These are phyloP conservation scores for Saturnispora saitoi DNA, from an alignment of 805 yeast genomes.

Conservation along the genomic window DNA sequence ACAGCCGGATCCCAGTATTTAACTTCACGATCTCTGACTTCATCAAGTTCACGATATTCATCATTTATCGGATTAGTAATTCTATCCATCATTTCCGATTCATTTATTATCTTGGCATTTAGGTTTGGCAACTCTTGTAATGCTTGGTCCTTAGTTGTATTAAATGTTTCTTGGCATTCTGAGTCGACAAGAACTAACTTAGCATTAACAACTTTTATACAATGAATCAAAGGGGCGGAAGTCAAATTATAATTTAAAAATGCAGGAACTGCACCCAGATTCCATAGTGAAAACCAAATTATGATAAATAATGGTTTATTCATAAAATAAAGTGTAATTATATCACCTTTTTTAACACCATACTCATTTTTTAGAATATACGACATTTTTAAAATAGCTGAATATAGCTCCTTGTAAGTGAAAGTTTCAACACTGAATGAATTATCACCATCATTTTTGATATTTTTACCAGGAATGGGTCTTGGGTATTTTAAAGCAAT, in stretches of 20 bases:
- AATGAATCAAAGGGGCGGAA: slow-evolving; percentile 71
- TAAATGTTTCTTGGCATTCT: slow-evolving; percentile 39
- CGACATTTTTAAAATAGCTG: slow-evolving; percentile 56
- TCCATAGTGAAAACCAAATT: slow-evolving; percentile 83
- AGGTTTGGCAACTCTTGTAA: slow-evolving; percentile 26
- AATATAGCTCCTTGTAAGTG: slow-evolving; percentile 64
- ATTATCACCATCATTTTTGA: slow-evolving; percentile 36
- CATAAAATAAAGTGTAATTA: slow-evolving; percentile 66
- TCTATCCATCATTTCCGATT: slow-evolving; percentile 11
- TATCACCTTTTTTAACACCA: slow-evolving; percentile 56
- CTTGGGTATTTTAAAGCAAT: slow-evolving; percentile 59
- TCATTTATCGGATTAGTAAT: slow-evolving; percentile 30
- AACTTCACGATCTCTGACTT: slow-evolving; percentile 49
- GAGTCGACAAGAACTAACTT: slow-evolving; percentile 60
- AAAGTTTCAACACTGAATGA: slow-evolving; percentile 52
- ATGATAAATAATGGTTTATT: slow-evolving; percentile 78
- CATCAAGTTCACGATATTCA: slow-evolving; percentile 45
- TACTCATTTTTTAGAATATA: slow-evolving; percentile 53
- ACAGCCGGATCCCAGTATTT: slow-evolving; percentile 56
- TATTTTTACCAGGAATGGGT: slow-evolving; percentile 32
- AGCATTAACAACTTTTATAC: slow-evolving; percentile 61
- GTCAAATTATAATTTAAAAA: slow-evolving; percentile 73
- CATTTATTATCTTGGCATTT: slow-evolving; percentile 17
- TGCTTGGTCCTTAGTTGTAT: slow-evolving; percentile 35
- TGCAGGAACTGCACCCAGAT: slow-evolving; percentile 83